Evolutionary conservation across 371 early-diverging fungal genomes (phyloP).

Genomic region (Apophysomyces variabilis): DNA sequence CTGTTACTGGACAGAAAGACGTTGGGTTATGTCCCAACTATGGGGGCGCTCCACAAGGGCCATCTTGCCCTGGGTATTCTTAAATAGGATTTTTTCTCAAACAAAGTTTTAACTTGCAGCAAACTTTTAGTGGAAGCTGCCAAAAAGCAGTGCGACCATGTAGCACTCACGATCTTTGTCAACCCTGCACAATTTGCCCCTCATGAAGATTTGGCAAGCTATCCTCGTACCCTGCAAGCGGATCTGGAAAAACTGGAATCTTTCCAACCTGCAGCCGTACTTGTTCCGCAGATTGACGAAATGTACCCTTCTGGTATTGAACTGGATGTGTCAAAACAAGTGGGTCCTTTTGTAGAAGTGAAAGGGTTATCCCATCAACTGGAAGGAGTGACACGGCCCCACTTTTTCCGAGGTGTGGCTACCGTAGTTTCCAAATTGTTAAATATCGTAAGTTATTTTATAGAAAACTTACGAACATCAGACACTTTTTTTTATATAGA

Average conservation of each 20-base stretch:
- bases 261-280: constrained; percentile 60
- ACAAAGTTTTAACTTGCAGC: background rate
- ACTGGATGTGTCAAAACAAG: constrained; percentile 74
- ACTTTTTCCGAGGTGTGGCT: constrained; percentile 97
- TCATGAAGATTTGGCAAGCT: constrained; percentile 88
- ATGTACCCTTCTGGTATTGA: constrained; percentile 95
- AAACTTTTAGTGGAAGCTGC: constrained; percentile 62
- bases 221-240: constrained; percentile 82
- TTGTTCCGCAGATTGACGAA: constrained; percentile 82
- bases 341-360: constrained; percentile 93
- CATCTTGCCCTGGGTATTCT: constrained; percentile 78
- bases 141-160: constrained; percentile 62
- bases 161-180: constrained; percentile 91
- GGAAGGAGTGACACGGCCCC: constrained; percentile 93
- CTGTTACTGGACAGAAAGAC: constrained; percentile 52
- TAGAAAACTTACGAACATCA: no score
- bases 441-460: constrained; percentile 65
- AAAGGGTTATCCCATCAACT: constrained; percentile 87
- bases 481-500: no score
- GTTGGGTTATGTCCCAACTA: constrained; percentile 83
- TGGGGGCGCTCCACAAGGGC: constrained; percentile 94
- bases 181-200: constrained; percentile 98
- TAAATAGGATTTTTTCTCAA: background rate
- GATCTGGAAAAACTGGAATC: constrained; percentile 72
- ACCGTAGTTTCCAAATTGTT: constrained; percentile 95